Conservation (phyloP, 768 basidiomycete genomes). For the Trametes sanguinea region DNA sequence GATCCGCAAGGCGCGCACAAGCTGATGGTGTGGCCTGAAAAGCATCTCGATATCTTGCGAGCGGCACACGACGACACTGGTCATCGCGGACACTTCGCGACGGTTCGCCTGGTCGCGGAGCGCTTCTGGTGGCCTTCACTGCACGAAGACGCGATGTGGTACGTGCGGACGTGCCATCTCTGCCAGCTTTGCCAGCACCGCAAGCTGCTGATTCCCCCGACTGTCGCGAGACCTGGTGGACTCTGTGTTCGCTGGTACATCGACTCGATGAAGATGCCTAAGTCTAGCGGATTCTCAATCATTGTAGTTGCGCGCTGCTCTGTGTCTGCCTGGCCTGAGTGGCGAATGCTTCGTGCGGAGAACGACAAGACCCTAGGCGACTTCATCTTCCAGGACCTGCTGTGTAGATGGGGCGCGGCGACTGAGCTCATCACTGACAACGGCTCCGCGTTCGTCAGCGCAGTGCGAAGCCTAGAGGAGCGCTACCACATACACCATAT, state of each 20-base stretch:
- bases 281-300: conserved; percentile 34
- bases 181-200: conserved; percentile 36
- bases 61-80: conserved; percentile 23
- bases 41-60: conserved; percentile 1
- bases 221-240: conserved; percentile 18
- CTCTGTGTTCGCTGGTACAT: conserved; percentile 40
- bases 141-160: conserved; percentile 23
- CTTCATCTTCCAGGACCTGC: conserved; percentile 40
- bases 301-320: conserved; percentile 41
- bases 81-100: conserved; percentile 26
- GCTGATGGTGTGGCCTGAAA: background rate
- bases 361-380: conserved; percentile 30
- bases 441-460: conserved; percentile 31
- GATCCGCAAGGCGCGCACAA: conserved; percentile 18
- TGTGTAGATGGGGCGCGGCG: too few species aligned
- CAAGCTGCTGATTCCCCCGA: conserved; percentile 28
- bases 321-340: conserved; percentile 38
- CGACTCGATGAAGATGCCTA: conserved; percentile 45
- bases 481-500: conserved; percentile 40
- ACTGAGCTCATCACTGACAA: conserved; percentile 46
- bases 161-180: conserved; percentile 36
- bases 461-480: conserved; percentile 26
- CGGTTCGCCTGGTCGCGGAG: background rate
- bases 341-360: conserved; percentile 31
- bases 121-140: conserved; percentile 33